Percentiles rank a stretch among this genome's conserved stretches.
Conservation (phyloP, 2,329 filamentous ascomycete genomes). For the Aspergillus intermedius region DNA sequence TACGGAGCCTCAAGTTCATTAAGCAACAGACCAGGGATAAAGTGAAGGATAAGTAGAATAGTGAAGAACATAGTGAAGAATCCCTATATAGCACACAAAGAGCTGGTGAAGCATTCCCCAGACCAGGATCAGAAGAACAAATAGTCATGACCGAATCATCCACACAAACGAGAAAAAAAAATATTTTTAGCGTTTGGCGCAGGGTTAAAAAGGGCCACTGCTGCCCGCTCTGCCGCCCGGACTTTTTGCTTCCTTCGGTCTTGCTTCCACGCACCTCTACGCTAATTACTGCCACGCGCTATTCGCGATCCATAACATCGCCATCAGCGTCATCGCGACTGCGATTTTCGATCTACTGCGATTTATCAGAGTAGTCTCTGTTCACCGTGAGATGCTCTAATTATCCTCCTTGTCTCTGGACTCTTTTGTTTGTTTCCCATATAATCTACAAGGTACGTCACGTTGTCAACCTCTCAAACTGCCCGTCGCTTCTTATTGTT, state of each 20-base stretch:
- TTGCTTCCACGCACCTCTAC: not conserved
- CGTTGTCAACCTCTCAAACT: not conserved
- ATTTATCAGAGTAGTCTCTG: constrained; percentile 1
- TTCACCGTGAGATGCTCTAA: constrained; percentile 6
- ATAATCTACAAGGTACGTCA: not conserved
- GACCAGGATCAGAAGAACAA: not conserved
- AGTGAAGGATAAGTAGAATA: no score
- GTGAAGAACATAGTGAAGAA: not conserved
- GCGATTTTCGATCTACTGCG: not conserved
- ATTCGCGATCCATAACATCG: constrained; percentile 8
- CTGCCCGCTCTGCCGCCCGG: constrained; percentile 1
- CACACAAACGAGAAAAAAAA: constrained; percentile 4
- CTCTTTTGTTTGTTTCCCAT: not conserved
- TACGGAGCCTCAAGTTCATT: no score
- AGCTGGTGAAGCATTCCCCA: not conserved
- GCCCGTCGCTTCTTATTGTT: constrained; percentile 3
- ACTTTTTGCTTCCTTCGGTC: constrained; percentile 7
- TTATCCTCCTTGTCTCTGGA: constrained; percentile 4
- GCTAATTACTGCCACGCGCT: constrained; percentile 6
- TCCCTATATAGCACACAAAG: not conserved
- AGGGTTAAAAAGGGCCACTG: constrained; percentile 31
- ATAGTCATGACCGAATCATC: not conserved
- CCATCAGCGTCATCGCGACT: not conserved
- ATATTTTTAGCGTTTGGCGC: constrained; percentile 19
- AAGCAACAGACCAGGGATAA: no score